Conservation (phyloP, 805 yeast species). For the Saturnispora dispora region DNA sequence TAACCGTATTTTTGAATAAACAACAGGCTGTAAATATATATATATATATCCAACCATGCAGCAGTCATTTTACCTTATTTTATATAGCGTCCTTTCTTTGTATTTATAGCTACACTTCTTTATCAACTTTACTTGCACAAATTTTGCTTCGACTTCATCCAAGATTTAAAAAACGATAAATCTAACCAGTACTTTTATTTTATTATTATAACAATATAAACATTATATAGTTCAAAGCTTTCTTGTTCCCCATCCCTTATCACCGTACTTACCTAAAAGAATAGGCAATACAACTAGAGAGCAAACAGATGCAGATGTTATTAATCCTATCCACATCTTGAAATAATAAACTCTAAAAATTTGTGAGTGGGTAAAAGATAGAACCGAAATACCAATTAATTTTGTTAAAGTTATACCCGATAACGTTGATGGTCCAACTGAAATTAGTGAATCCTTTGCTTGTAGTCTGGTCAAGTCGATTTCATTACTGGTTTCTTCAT, state of each 20-base stretch:
- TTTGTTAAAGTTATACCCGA: constrained; percentile 89
- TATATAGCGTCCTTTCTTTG: neutral
- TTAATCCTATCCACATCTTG: constrained; percentile 85
- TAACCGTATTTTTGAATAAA: neutral
- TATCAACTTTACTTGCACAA: no score
- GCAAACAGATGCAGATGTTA: constrained; percentile 69
- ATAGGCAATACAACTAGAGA: constrained; percentile 75
- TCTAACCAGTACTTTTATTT: neutral
- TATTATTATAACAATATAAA: neutral
- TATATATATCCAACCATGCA: no score
- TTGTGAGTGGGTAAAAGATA: constrained; percentile 79
- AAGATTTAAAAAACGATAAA: neutral
- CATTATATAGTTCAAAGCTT: neutral
- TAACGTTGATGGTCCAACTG: constrained; percentile 84
- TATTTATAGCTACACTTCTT: neutral
- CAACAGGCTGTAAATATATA: neutral
- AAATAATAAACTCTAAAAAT: constrained; percentile 89
- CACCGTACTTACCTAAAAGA: constrained; percentile 55
- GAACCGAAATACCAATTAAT: constrained; percentile 74
- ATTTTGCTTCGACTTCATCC: neutral
- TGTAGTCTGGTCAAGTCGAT: constrained; percentile 16
- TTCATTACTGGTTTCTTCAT: neutral
- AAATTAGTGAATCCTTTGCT: constrained; percentile 52
- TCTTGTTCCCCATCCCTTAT: constrained; percentile 26
- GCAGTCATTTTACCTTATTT: neutral